phyloP scores from a whole-genome alignment of 345 rosid genomes.

The Ceriops tagal region DNA sequence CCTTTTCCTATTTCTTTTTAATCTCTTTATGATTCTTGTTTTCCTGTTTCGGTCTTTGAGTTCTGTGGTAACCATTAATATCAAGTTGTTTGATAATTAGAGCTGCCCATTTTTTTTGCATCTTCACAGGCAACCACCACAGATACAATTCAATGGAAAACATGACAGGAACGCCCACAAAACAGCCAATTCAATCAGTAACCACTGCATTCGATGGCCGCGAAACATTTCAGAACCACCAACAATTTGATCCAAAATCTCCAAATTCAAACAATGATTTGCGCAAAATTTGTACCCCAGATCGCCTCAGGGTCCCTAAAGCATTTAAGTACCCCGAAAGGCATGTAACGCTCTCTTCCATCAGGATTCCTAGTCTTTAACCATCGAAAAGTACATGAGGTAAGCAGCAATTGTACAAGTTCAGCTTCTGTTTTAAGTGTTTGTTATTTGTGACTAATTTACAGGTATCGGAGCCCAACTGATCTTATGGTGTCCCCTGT shows the following conservation, averaged over 20 bases:
- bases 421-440: not conserved
- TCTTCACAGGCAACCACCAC: not conserved
- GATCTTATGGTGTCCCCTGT: conserved; percentile 83
- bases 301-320: conserved; percentile 62
- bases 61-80: too few relatives aligned
- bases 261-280: conserved; percentile 36
- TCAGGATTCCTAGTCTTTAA: not conserved
- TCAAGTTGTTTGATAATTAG: too few relatives aligned
- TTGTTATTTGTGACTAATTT: not conserved
- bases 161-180: conserved; percentile 27
- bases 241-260: conserved; percentile 16
- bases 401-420: too few relatives aligned
- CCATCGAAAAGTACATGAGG: too few relatives aligned
- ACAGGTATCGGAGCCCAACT: conserved; percentile 81
- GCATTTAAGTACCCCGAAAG: conserved; percentile 79
- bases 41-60: too few relatives aligned
- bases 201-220: conserved; percentile 14
- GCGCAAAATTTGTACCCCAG: conserved; percentile 51
- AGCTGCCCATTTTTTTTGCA: not conserved
- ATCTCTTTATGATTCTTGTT: too few relatives aligned
- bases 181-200: conserved; percentile 19
- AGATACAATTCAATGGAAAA: conserved; percentile 35
- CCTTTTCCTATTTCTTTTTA: too few relatives aligned
- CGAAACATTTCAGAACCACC: conserved; percentile 22
- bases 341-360: conserved; percentile 15